A percentile compares a stretch with the other conserved stretches of the same genome.
Conservation (phyloP, 352 stramenopile genomes). For the Peronosclerospora sorghi region DNA sequence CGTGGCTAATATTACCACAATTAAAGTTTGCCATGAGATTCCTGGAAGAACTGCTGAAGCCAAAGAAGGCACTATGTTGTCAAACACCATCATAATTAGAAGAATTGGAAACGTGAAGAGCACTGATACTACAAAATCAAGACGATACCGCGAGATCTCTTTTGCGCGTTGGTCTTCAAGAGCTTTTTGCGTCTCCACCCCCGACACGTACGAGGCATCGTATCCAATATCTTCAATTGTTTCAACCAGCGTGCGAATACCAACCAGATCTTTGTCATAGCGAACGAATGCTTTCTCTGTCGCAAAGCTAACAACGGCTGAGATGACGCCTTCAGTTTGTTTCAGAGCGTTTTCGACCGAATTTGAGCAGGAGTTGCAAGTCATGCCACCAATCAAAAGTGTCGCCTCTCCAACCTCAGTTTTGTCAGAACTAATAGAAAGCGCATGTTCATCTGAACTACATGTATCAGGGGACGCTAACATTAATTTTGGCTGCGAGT, state of each 20-base stretch:
- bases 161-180: constrained; percentile 73
- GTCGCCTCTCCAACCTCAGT: constrained; percentile 51
- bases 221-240: constrained; percentile 86
- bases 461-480: constrained; percentile 5
- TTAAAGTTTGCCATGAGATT: constrained; percentile 63
- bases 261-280: constrained; percentile 67
- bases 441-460: constrained; percentile 19
- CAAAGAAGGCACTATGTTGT: constrained; percentile 51
- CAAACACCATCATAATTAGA: constrained; percentile 87
- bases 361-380: constrained; percentile 86
- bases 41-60: constrained; percentile 44
- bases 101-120: constrained; percentile 91
- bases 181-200: constrained; percentile 58
- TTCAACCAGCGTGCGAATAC: constrained; percentile 78
- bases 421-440: constrained; percentile 37
- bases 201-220: constrained; percentile 65
- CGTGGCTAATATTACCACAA: constrained; percentile 81
- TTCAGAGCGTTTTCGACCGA: constrained; percentile 85
- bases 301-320: constrained; percentile 75
- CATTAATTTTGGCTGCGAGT: constrained; percentile 2
- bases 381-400: constrained; percentile 83
- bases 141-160: constrained; percentile 68
- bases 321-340: constrained; percentile 60
- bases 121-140: constrained; percentile 81
- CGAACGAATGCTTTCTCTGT: constrained; percentile 74